A percentile compares a stretch with the other conserved stretches of the same genome.
These are phyloP conservation scores for Biscogniauxia sp. DNA, from an alignment of 2,329 filamentous ascomycete genomes.

Conservation along the genomic window DNA sequence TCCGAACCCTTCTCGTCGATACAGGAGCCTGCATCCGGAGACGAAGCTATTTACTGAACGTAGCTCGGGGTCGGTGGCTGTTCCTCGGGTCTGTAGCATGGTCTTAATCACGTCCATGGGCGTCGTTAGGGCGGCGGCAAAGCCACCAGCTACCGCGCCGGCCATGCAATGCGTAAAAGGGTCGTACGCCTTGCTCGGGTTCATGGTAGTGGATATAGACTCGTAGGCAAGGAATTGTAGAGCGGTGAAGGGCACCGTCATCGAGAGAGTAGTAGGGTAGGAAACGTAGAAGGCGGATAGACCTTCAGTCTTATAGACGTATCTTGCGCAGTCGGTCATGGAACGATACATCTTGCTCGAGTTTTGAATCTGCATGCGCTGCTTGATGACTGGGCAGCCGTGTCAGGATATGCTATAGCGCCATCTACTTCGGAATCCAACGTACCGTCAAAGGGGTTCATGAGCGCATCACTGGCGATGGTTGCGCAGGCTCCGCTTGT, in stretches of 20 bases:
- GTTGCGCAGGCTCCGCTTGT: slow-evolving; percentile 92
- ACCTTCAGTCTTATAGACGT: slow-evolving; percentile 85
- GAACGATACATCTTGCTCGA: slow-evolving; percentile 85
- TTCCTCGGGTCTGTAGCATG: slow-evolving; percentile 88
- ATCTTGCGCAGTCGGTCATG: slow-evolving; percentile 80
- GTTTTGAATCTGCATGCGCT: slow-evolving; percentile 97
- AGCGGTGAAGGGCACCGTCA: slow-evolving; percentile 97
- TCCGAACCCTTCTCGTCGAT: slow-evolving; percentile 75
- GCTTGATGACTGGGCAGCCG: slow-evolving; percentile 78
- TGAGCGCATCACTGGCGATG: slow-evolving; percentile 94
- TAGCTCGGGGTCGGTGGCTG: slow-evolving; percentile 75
- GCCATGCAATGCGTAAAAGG: slow-evolving; percentile 91
- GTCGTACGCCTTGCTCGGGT: slow-evolving; percentile 81
- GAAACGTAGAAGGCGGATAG: slow-evolving; percentile 94
- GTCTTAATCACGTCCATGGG: slow-evolving; percentile 99
- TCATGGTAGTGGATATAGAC: slow-evolving; percentile 90
- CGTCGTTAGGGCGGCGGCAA: slow-evolving; percentile 90
- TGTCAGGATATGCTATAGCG: slow-evolving; percentile 3
- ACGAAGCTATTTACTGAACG: slow-evolving; percentile 79
- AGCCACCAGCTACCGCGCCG: slow-evolving; percentile 86
- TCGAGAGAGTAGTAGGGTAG: slow-evolving; percentile 94
- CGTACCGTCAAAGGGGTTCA: slow-evolving; percentile 98
- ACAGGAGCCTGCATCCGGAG: slow-evolving; percentile 77
- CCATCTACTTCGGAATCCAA: slow-evolving; percentile 6
- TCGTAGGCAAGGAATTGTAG: slow-evolving; percentile 98